Percentiles rank a stretch among this genome's conserved stretches.
Conservation (phyloP, 2,329 filamentous ascomycete genomes). For the Fusarium papillatum region DNA sequence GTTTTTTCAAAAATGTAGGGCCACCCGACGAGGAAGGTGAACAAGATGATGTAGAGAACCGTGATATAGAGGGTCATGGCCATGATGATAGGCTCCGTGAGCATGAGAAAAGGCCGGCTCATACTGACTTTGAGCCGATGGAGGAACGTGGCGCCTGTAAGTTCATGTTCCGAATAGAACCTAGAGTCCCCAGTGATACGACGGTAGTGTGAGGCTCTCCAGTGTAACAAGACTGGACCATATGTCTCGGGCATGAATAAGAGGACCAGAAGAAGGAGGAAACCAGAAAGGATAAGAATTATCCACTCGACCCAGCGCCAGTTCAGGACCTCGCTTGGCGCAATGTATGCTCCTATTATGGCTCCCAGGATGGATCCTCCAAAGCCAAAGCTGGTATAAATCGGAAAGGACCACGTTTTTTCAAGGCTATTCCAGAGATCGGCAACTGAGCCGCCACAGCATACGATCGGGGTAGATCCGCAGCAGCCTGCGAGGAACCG, state of each 20-base stretch:
- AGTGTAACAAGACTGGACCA: constrained; percentile 64
- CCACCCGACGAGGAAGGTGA: constrained; percentile 65
- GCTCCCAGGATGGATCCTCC: constrained; percentile 55
- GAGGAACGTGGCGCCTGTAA: constrained; percentile 61
- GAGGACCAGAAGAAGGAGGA: constrained; percentile 66
- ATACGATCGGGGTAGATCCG: constrained; percentile 57
- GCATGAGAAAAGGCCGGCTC: constrained; percentile 54
- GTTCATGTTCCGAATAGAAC: constrained; percentile 75
- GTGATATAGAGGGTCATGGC: constrained; percentile 64
- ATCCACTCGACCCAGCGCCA: constrained; percentile 77
- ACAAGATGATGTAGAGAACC: constrained; percentile 65
- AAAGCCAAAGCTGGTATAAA: constrained; percentile 62
- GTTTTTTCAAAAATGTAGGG: constrained; percentile 59
- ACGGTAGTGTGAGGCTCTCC: constrained; percentile 71
- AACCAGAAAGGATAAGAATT: constrained; percentile 72
- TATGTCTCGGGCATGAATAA: constrained; percentile 77
- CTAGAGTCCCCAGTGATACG: constrained; percentile 70
- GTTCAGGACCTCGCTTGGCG: constrained; percentile 59
- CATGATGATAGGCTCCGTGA: constrained; percentile 52
- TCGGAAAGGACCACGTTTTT: constrained; percentile 47
- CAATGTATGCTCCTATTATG: constrained; percentile 71
- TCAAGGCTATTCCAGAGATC: constrained; percentile 50
- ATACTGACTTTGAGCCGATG: constrained; percentile 61
- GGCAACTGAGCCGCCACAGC: constrained; percentile 55
- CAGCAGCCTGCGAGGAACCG: constrained; percentile 60